Evolutionary conservation across 352 stramenopile genomes (phyloP).

Genomic region (Discostella stelligera): DNA sequence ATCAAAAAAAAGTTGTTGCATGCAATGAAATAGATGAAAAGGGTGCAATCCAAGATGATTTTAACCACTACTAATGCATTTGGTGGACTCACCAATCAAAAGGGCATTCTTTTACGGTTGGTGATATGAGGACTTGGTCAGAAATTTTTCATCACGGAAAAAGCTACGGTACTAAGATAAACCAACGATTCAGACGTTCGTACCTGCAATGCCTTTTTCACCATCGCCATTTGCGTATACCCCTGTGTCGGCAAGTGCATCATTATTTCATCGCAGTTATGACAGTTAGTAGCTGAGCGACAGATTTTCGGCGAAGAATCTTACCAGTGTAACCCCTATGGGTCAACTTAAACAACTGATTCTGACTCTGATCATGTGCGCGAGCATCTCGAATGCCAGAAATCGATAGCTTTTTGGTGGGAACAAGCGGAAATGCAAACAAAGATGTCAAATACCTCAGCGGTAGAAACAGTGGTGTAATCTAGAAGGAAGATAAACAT

Average conservation of each 20-base stretch:
- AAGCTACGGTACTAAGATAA: too few species aligned
- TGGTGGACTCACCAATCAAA: constrained; percentile 58
- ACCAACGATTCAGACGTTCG: not conserved
- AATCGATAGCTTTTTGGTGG: constrained; percentile 71
- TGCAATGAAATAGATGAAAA: too few species aligned
- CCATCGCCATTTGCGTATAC: constrained; percentile 77
- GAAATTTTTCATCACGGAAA: too few species aligned
- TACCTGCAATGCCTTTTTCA: constrained; percentile 59
- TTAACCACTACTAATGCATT: not conserved
- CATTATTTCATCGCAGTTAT: too few species aligned
- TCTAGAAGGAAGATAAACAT: not conserved
- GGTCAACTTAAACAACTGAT: constrained; percentile 79
- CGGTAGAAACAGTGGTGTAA: not conserved
- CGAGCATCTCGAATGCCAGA: constrained; percentile 69
- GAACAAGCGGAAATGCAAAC: constrained; percentile 21
- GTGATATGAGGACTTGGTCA: not conserved
- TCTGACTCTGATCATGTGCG: constrained; percentile 76
- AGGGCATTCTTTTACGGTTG: constrained; percentile 56
- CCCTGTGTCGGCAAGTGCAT: constrained; percentile 28
- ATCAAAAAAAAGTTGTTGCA: constrained; percentile 2
- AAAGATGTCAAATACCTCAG: not conserved
- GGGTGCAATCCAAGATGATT: not conserved
- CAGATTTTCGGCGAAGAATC: not conserved
- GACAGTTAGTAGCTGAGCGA: too few species aligned
- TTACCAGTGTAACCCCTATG: constrained; percentile 54